Conservation (phyloP, 2,329 filamentous ascomycete species). For the Neodidymelliopsis sp. region DNA sequence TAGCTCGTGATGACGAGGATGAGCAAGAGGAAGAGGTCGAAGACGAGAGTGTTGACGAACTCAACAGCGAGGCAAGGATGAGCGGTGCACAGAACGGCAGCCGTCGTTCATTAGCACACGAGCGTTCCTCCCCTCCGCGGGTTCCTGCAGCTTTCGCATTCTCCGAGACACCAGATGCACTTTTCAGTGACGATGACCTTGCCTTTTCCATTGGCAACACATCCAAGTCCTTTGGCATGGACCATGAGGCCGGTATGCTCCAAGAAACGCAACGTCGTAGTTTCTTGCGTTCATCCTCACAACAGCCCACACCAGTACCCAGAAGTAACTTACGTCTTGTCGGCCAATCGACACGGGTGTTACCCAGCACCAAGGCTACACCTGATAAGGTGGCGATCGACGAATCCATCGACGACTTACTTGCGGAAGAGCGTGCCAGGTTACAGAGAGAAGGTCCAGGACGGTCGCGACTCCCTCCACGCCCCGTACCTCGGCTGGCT, state of each 20-base stretch:
- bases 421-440: slow-evolving; percentile 29
- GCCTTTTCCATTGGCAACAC: slow-evolving; percentile 34
- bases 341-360: background rate
- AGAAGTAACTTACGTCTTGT: background rate
- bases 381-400: slow-evolving; percentile 12
- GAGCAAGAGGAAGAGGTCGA: slow-evolving; percentile 22
- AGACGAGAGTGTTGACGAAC: slow-evolving; percentile 24
- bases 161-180: slow-evolving; percentile 27
- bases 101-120: slow-evolving; percentile 18
- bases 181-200: slow-evolving; percentile 31
- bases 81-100: slow-evolving; percentile 20
- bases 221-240: slow-evolving; percentile 45
- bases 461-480: background rate
- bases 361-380: slow-evolving; percentile 1
- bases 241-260: slow-evolving; percentile 45
- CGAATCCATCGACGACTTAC: slow-evolving; percentile 21
- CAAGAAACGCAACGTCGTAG: background rate
- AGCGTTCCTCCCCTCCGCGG: slow-evolving; percentile 6
- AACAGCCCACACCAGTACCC: slow-evolving; percentile 8
- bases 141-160: slow-evolving; percentile 26
- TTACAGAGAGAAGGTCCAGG: slow-evolving; percentile 23
- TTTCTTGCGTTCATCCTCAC: slow-evolving; percentile 12
- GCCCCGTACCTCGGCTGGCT: background rate
- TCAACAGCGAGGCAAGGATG: slow-evolving; percentile 23
- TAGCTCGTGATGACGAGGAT: slow-evolving; percentile 31